Base-by-base conservation (phyloP, 805 yeast species). In the Candida pseudofarinosa region DNA sequence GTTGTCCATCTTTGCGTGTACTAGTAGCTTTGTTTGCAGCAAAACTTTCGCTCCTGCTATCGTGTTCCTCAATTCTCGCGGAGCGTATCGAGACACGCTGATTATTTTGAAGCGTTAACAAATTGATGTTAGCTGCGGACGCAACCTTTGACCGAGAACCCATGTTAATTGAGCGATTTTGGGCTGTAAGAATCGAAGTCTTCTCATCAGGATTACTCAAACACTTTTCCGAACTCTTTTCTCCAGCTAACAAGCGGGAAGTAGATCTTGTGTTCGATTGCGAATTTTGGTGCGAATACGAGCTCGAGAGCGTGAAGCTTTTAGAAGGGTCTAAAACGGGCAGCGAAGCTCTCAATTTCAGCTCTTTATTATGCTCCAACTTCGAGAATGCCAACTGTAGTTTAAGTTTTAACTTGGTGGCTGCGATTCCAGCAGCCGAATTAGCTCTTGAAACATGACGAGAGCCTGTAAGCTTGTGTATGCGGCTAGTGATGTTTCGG, bases 321-420 rank as follows among this genome's bases (percentile, higher is more conserved):
- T 19, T 28, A 19, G 47, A 17, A 28, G 28, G 38, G 28, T 18
- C 38, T 35, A 35, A 18, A 13, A 35, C 38, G 20, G 38, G 38
- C 20, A 35, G 16, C 15, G 43, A 34, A 18, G 30, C 37, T n/a
- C 10, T 23, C 28, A 23, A 23, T 10, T 23, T 23, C 28, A 23
- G 28, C 28, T 7, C 6, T 42, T 46, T 42, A 33, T 45, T 47
- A 15, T 55, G 55, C 47, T 66, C 68, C 28, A 70, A 47, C 50
- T 69, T 70, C 54, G 62, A 67, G 32, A 69, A 50, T 1, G 76
- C 76, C 47, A 69, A 52, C 46, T 65, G 74, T 33, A 70, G 54
- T 51, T 69, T 69, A 44, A 69, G 57, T 55, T 67, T 70, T 52
- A 70, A 58, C 48, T 69, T 69, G 17, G 71, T 64, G 26, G 74